Percentiles rank a stretch among this genome's conserved stretches.
Conservation (phyloP, 2,329 filamentous ascomycete species). For the Golovinomyces cichoracearum region DNA sequence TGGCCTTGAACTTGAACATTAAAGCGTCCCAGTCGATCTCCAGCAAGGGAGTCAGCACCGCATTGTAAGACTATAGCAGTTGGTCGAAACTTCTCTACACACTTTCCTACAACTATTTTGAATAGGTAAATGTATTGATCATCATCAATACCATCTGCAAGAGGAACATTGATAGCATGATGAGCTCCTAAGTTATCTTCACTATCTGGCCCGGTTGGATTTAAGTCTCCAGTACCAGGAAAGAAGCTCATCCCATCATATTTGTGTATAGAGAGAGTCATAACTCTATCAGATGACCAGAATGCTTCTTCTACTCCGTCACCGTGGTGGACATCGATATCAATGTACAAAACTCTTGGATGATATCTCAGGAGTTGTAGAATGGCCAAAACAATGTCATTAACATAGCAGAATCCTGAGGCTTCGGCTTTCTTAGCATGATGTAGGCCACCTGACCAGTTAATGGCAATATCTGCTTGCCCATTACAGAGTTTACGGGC, state of each 20-base stretch:
- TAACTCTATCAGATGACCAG: slow-evolving; percentile 66
- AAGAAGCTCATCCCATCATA: slow-evolving; percentile 70
- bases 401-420: slow-evolving; percentile 94
- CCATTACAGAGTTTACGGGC: slow-evolving; percentile 65
- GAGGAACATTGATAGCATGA: slow-evolving; percentile 70
- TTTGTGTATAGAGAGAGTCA: slow-evolving; percentile 91
- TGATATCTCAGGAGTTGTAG: slow-evolving; percentile 62
- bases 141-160: slow-evolving; percentile 77
- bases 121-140: slow-evolving; percentile 72
- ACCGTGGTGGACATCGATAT: slow-evolving; percentile 79
- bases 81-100: slow-evolving; percentile 64
- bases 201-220: slow-evolving; percentile 60
- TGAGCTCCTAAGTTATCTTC: slow-evolving; percentile 70
- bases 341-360: slow-evolving; percentile 74
- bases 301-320: slow-evolving; percentile 83
- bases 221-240: slow-evolving; percentile 66
- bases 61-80: slow-evolving; percentile 84
- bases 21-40: slow-evolving; percentile 81
- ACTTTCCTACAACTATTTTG: slow-evolving; percentile 50
- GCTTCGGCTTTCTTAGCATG: slow-evolving; percentile 89
- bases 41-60: slow-evolving; percentile 79
- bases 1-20: slow-evolving; percentile 92
- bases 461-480: slow-evolving; percentile 85
- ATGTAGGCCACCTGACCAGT: slow-evolving; percentile 90
- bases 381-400: slow-evolving; percentile 88